Evolutionary conservation across 192 early-diverging fungal genomes (phyloP).

Genomic region (Umbelopsis ramanniana): DNA sequence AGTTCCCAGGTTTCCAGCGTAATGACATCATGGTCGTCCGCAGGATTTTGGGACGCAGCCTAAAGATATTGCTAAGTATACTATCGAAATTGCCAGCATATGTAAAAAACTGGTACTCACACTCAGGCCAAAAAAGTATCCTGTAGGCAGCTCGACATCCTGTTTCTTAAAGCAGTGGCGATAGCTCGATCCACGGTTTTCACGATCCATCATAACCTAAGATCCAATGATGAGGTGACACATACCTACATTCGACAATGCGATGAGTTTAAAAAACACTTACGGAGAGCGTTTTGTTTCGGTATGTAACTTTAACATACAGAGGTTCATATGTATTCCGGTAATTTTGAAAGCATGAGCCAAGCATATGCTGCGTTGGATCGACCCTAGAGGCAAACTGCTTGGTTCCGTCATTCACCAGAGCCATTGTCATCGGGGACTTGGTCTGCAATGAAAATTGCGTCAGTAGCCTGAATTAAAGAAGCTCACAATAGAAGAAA

Average conservation of each 20-base stretch:
- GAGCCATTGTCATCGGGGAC: slow-evolving; percentile 57
- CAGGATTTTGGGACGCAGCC: slow-evolving; percentile 40
- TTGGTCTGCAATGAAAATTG: slow-evolving; percentile 29
- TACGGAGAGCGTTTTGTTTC: slow-evolving; percentile 55
- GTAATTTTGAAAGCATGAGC: slow-evolving; percentile 68
- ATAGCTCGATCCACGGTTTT: slow-evolving; percentile 56
- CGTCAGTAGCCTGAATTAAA: neutral
- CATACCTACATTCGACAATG: too few species aligned
- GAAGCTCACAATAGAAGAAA: neutral
- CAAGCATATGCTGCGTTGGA: slow-evolving; percentile 45
- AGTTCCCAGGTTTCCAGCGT: slow-evolving; percentile 72
- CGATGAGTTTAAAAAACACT: neutral
- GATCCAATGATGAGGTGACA: slow-evolving; percentile 31
- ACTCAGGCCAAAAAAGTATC: slow-evolving; percentile 77
- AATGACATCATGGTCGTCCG: slow-evolving; percentile 80
- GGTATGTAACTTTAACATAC: slow-evolving; percentile 64
- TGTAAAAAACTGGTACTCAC: slow-evolving; percentile 32
- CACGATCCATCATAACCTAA: slow-evolving; percentile 54
- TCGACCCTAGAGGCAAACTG: slow-evolving; percentile 42
- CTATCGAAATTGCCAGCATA: too few species aligned
- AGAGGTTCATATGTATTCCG: slow-evolving; percentile 63
- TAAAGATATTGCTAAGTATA: slow-evolving; percentile 17
- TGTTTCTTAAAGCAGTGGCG: slow-evolving; percentile 57
- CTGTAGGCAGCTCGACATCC: slow-evolving; percentile 62
- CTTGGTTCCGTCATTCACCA: slow-evolving; percentile 68